A percentile compares a stretch with the other conserved stretches of the same genome.
These are phyloP conservation scores for Macrolepiota fuliginosa DNA, from an alignment of 768 basidiomycete species.

Conservation along the genomic window DNA sequence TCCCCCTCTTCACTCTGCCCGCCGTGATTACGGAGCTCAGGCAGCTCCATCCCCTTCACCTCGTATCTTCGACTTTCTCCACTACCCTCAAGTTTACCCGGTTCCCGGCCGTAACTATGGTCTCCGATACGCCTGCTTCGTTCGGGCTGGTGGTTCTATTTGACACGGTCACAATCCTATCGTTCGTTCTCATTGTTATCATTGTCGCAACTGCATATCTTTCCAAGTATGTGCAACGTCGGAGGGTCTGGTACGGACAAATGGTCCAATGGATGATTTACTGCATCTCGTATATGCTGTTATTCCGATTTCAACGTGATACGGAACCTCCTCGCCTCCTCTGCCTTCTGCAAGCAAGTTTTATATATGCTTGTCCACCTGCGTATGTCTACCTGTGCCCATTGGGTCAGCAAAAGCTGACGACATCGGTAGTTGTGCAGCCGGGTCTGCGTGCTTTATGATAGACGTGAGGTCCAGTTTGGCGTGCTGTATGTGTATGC, in stretches of 20 bases:
- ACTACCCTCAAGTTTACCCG: background rate
- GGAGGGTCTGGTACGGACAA: slow-evolving; percentile 9
- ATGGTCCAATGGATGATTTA: slow-evolving; percentile 12
- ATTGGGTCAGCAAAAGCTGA: background rate
- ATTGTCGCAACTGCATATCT: slow-evolving; percentile 4
- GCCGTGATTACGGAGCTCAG: background rate
- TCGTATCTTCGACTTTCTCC: background rate
- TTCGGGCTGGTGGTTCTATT: background rate
- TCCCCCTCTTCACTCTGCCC: background rate
- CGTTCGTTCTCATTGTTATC: background rate
- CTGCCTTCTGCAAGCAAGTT: slow-evolving; percentile 4
- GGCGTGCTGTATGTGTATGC: background rate
- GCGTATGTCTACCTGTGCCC: slow-evolving; percentile 1
- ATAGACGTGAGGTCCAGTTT: background rate
- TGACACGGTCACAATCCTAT: slow-evolving; percentile 4
- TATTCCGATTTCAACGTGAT: slow-evolving; percentile 5
- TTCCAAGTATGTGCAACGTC: slow-evolving; percentile 4
- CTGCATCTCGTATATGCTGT: slow-evolving; percentile 9
- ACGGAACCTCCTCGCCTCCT: background rate
- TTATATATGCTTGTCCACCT: slow-evolving; percentile 12
- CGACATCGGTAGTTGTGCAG: slow-evolving; percentile 4
- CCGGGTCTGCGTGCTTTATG: slow-evolving; percentile 10
- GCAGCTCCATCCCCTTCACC: background rate
- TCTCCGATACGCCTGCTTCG: background rate
- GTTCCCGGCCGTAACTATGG: background rate